Base-by-base conservation (phyloP, 2,329 filamentous ascomycete species). In the Bertia moriformis region DNA sequence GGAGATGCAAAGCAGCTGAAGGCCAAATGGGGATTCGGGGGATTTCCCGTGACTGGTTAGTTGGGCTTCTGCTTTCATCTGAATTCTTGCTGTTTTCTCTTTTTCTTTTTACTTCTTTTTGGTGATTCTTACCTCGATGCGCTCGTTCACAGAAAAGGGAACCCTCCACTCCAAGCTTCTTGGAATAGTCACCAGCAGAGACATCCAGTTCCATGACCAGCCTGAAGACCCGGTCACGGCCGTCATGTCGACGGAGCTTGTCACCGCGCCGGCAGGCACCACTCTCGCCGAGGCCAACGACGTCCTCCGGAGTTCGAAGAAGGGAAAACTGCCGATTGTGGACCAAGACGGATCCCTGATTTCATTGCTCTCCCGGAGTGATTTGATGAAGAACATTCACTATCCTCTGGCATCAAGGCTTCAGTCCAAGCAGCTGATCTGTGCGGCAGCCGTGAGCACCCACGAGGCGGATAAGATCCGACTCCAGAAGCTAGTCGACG, bases 11-110 rank as follows among this genome's bases (percentile, higher is more conserved):
- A 83, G 62, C 79, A 81, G 20, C 69, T 98, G 49, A 96, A 95
- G 72, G 84, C 93, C 69, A 87, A 88, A 67, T 96, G 91, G 85
- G 89, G 91, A 19, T 98, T 98, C 55, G 91, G 91, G 55, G 91
- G 91, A 52, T 96, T 95, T 66, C 91, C 91, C 44, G 89, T 98
- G 42, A 98, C 91, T 64, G 91, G 91, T 98, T 70, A 73, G 89
- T 70, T 39, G 40, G 43, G 32, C 39, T 45, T 30, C 7, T 37
- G 43, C 44, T 41, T 43, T 42, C 46, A 45, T 29, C 43, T 40
- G 42, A 37, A 47, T 37, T 30, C 43, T 39, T 36, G 39, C 41
- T 38, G 30, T 18, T 40, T 36, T 39, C 18, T 38, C 24, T 35
- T 39, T 18, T 27, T 39, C 40, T 29, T 20, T 40, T 39, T 47